A percentile compares a stretch with the other conserved stretches of the same genome.
Evolutionary conservation across 2,329 filamentous ascomycete genomes (phyloP).

Genomic region (Trichophyton equinum): DNA sequence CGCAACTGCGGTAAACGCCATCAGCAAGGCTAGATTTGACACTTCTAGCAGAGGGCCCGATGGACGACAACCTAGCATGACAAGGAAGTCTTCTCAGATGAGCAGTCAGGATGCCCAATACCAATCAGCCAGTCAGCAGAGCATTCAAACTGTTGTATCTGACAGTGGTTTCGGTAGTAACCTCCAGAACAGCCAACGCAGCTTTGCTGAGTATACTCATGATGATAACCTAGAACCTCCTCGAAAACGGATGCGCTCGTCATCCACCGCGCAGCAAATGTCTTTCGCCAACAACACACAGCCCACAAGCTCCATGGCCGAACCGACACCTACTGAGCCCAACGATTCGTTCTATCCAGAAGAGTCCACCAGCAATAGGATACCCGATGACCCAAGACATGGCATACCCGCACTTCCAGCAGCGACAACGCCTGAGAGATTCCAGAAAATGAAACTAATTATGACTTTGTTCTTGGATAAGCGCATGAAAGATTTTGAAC

Average conservation of each 20-base stretch:
- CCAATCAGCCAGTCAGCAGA: slow-evolving; percentile 68
- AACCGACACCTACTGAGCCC: slow-evolving; percentile 34
- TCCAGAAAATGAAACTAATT: slow-evolving; percentile 68
- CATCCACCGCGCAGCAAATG: slow-evolving; percentile 35
- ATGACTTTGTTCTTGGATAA: slow-evolving; percentile 74
- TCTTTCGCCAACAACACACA: slow-evolving; percentile 24
- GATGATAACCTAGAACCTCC: slow-evolving; percentile 45
- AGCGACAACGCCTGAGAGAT: slow-evolving; percentile 50
- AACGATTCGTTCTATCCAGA: slow-evolving; percentile 35
- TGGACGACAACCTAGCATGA: slow-evolving; percentile 54
- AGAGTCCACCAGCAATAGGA: slow-evolving; percentile 8
- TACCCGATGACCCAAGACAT: slow-evolving; percentile 7
- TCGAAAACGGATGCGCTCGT: slow-evolving; percentile 57
- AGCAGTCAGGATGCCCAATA: slow-evolving; percentile 52
- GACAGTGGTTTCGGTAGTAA: slow-evolving; percentile 58
- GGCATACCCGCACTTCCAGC: slow-evolving; percentile 36
- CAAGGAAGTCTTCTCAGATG: slow-evolving; percentile 56
- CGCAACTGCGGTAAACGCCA: slow-evolving; percentile 83
- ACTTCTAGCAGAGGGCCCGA: slow-evolving; percentile 58
- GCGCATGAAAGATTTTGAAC: slow-evolving; percentile 54
- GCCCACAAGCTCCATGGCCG: slow-evolving; percentile 27
- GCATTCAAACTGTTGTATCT: slow-evolving; percentile 53
- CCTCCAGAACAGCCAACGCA: slow-evolving; percentile 45
- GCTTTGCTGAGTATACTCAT: slow-evolving; percentile 30
- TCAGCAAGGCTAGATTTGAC: slow-evolving; percentile 91